Percentiles rank a stretch among this genome's conserved stretches.
Evolutionary conservation across 2,329 filamentous ascomycete species (phyloP).

Genomic region (Ploettnerulaceae sp.): DNA sequence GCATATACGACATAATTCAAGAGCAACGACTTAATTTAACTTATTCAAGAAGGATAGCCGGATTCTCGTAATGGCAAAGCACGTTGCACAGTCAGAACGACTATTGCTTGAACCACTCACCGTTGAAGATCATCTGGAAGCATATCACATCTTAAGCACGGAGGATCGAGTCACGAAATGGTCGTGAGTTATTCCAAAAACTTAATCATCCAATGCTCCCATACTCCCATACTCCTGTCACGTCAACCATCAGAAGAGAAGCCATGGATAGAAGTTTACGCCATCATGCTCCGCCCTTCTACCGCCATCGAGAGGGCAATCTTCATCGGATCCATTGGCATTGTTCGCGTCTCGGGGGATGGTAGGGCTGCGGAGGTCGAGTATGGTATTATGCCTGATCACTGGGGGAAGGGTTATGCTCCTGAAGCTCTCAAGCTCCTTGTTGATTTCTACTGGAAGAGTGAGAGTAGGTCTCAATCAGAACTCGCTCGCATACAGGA

Average conservation of each 20-base stretch:
- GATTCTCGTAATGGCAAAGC: constrained; percentile 9
- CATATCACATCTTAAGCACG: constrained; percentile 16
- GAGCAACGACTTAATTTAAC: too few species aligned
- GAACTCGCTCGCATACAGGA: too few species aligned
- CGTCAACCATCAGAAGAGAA: constrained; percentile 9
- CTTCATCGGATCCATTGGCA: constrained; percentile 15
- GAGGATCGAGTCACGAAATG: constrained; percentile 12
- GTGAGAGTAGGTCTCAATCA: constrained; percentile 10
- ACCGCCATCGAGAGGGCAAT: neutral
- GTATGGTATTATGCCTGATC: constrained; percentile 16
- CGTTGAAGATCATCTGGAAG: constrained; percentile 21
- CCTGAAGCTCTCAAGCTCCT: constrained; percentile 19
- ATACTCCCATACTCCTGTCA: constrained; percentile 5
- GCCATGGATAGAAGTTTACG: constrained; percentile 22
- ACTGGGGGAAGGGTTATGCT: constrained; percentile 19
- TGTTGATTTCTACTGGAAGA: constrained; percentile 9
- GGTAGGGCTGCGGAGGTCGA: constrained; percentile 11
- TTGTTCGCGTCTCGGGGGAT: constrained; percentile 8
- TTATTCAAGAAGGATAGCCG: too few species aligned
- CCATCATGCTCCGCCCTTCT: constrained; percentile 20
- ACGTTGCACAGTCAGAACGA: constrained; percentile 22
- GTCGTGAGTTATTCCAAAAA: constrained; percentile 15
- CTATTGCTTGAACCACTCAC: constrained; percentile 21
- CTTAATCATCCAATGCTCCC: too few species aligned
- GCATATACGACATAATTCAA: too few species aligned